phyloP scores from a whole-genome alignment of 2,329 filamentous ascomycete genomes.

The Arthroderma uncinatum region DNA sequence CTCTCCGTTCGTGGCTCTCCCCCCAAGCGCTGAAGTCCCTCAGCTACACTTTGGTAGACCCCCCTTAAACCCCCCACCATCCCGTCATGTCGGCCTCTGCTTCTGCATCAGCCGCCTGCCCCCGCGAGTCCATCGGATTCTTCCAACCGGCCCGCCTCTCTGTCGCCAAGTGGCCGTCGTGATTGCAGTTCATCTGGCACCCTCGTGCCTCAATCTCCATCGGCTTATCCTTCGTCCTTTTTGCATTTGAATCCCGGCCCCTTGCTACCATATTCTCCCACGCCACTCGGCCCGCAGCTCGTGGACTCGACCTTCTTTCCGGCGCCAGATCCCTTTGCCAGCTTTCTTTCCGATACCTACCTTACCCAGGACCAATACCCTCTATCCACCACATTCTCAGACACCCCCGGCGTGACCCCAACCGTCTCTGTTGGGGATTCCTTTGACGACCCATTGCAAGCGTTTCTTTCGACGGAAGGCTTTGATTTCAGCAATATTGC shows the following conservation, averaged over 20 bases:
- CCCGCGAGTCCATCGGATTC: not conserved
- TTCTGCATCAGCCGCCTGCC: not conserved
- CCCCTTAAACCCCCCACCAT: not conserved
- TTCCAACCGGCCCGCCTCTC: not conserved
- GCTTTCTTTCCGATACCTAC: not conserved
- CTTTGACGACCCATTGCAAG: not conserved
- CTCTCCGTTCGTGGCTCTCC: not conserved
- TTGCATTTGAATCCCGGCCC: not conserved
- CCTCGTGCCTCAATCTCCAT: not conserved
- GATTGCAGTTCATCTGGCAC: not conserved
- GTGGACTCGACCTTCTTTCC: not conserved
- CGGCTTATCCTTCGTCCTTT: not conserved
- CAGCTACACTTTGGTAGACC: not conserved
- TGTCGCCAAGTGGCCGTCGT: not conserved
- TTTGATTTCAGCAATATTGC: not conserved
- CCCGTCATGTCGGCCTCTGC: constrained; percentile 5
- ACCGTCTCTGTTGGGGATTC: not conserved
- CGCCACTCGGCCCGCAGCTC: not conserved
- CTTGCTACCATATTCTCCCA: not conserved
- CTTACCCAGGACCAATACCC: not conserved
- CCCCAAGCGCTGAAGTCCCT: not conserved
- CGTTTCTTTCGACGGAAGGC: not conserved
- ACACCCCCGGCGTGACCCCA: not conserved
- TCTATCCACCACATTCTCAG: not conserved
- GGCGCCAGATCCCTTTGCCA: not conserved